phyloP scores from a whole-genome alignment of 2,329 filamentous ascomycete genomes.

The Aureobasidium sp. region DNA sequence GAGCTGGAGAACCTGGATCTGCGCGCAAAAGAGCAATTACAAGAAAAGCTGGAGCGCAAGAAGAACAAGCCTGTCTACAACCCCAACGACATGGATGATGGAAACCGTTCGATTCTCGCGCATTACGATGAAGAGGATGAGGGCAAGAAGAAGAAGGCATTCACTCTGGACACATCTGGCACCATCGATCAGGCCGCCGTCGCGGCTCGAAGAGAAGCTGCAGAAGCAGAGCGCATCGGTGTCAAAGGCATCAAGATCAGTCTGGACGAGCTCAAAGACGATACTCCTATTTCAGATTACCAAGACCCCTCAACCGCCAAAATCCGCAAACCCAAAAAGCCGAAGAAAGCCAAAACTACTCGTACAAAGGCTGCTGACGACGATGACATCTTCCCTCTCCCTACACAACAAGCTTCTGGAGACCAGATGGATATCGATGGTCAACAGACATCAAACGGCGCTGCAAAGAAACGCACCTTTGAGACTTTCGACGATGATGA shows the following conservation, averaged over 20 bases:
- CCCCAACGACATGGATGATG: conserved; percentile 63
- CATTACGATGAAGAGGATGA: conserved; percentile 96
- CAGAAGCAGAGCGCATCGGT: conserved; percentile 47
- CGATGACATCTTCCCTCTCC: conserved; percentile 43
- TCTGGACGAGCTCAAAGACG: conserved; percentile 62
- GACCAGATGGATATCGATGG: conserved; percentile 70
- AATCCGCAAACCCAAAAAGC: conserved; percentile 86
- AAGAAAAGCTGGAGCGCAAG: conserved; percentile 74
- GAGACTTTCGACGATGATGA: conserved; percentile 79
- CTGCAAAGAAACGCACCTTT: conserved; percentile 27
- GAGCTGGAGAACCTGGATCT: conserved; percentile 75
- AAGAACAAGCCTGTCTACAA: conserved; percentile 88
- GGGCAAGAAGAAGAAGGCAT: conserved; percentile 74
- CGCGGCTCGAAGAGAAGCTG: conserved; percentile 36
- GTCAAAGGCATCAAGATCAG: conserved; percentile 64
- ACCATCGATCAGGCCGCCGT: conserved; percentile 58
- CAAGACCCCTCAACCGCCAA: conserved; percentile 80
- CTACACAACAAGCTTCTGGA: conserved; percentile 30
- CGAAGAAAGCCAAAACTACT: conserved; percentile 65
- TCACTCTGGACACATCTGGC: conserved; percentile 76
- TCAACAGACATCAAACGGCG: conserved; percentile 23
- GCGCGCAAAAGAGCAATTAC: conserved; percentile 63
- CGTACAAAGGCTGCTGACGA: conserved; percentile 61
- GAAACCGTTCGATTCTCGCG: conserved; percentile 62
- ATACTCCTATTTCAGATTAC: conserved; percentile 75